Base-by-base conservation (phyloP, 1,139 yeast species). In the Debaryomyces fabryi region DNA sequence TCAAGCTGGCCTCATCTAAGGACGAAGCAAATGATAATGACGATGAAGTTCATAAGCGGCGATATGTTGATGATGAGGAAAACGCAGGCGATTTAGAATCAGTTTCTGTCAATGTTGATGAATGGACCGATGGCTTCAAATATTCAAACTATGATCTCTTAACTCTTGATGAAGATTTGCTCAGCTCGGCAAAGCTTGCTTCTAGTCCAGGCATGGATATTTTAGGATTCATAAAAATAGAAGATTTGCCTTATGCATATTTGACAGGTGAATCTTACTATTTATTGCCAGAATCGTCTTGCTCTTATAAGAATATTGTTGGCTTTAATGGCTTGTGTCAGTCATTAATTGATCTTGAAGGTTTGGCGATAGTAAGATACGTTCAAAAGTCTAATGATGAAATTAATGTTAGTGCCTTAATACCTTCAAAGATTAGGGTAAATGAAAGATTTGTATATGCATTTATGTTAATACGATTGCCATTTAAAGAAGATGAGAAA, bases 401-500 rank as follows among this genome's bases (percentile, higher is more conserved):
- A 25, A 79, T 85, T 1, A 78, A 74, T 47, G 72, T 87, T 65
- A 83, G 85, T 43, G 81, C 78, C 1, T 63, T 86, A 52, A 68
- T 77, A 34, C 96, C 93, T 0, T 59, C 69, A 39, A 62, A 72
- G 30, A 55, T 62, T 4, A 50, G 48, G 24, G 49, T 57, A 2
- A 52, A 46, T 4, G 56, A 53, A 1, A 44, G 61, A 16, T 52
- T 51, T 43, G 59, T 65, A 2, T 67, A 67, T 47, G 63, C 70
- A 0, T 69, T 79, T 48, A 58, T 68, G 2, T 59, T 76, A 54
- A 64, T 69, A 6, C 71, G 85, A 38, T 62, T 91, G n/a, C 96
- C 97, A 1, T 88, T 81, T 64, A 78, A 79, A 30, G 96, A 90
- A 56, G 97, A 92, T 61, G 86, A 83, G 55, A 82, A 86, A 53